Evolutionary conservation across 345 rosid species (phyloP).

Genomic region (Salix arbutifolia): DNA sequence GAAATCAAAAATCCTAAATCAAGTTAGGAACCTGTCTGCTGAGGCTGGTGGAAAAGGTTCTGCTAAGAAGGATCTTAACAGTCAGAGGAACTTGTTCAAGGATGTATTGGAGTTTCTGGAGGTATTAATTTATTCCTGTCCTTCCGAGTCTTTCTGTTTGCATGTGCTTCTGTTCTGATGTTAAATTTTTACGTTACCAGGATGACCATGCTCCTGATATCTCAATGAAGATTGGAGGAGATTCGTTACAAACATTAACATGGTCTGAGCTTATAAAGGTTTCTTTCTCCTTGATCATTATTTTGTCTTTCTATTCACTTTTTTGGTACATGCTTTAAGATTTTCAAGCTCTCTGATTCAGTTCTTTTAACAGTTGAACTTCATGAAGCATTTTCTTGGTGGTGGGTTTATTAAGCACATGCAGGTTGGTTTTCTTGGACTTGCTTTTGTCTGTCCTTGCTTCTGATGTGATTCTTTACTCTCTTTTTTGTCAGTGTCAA

Average conservation of each 20-base stretch:
- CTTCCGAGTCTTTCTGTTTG: not conserved
- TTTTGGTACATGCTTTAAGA: not conserved
- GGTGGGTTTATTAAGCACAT: constrained; percentile 91
- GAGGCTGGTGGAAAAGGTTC: constrained; percentile 98
- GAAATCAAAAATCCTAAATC: constrained; percentile 55
- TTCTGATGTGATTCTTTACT: not conserved
- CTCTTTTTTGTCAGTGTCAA: not conserved
- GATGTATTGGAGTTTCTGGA: constrained; percentile 75
- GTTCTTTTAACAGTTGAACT: constrained; percentile 57
- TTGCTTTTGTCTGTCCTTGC: not conserved
- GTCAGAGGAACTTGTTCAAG: constrained; percentile 76
- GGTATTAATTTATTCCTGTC: constrained; percentile 30
- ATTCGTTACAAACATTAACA: constrained; percentile 50
- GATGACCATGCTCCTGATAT: constrained; percentile 56
- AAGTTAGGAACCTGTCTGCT: constrained; percentile 65
- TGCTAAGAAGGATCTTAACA: constrained; percentile 81
- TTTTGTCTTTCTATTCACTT: not conserved
- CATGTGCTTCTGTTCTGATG: not conserved
- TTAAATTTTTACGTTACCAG: constrained; percentile 31
- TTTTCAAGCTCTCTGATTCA: not conserved
- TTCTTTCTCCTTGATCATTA: not conserved
- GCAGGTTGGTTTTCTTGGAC: constrained; percentile 55
- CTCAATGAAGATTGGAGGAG: constrained; percentile 72
- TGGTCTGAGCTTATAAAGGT: constrained; percentile 84
- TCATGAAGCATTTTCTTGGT: constrained; percentile 76